Evolutionary conservation across 1,284 basidiomycete genomes (phyloP), one percentile per base, ranked within the genome.

Genomic region (Tilletia walkeri): DNA sequence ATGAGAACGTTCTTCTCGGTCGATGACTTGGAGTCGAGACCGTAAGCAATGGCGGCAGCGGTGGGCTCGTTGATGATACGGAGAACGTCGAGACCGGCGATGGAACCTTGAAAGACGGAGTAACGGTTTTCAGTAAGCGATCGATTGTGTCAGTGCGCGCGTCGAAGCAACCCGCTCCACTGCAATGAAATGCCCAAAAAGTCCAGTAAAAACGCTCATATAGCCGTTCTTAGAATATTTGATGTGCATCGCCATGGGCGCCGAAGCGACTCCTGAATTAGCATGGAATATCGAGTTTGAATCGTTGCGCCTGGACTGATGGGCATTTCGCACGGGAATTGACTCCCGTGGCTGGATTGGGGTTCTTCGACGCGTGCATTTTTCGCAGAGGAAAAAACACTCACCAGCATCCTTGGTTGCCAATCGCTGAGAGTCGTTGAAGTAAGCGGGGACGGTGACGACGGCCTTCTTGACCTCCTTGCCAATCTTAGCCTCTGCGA

Each of bases 1-100:
- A 99, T 98, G 85, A 99, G 90, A 73, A 99, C 95, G 85, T 95
- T 97, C 88, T 94, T 94, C 89, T 99, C 82, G 50, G 75, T 77
- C 61, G 75, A 73, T 30, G 80, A 81, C 79, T 83, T 83, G 72
- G 78, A 80, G 82, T 88, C 88, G 72, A 89, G 87, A 85, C 88
- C 88, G 82, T 84, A 84, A 41, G 85, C 85, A 76, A 86, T 85
- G 75, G 85, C 85, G 66, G 85, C 85, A 41, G 85, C 85, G 72
- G 85, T 86, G 72, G 85, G 85, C 84, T 89, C 88, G 87, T 89
- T 89, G 87, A 89, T 89, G 87, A 89, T 89, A 84, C 88, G 88
- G 84, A 89, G 87, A 76, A 89, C 88, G 78, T 89, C 88, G 74
- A 89, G 87, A 79, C 88, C 88, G 76, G 88, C 87, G 79, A 89